Conservation (phyloP, 164 flowering plant species). For the Kingdonia uniflora region DNA sequence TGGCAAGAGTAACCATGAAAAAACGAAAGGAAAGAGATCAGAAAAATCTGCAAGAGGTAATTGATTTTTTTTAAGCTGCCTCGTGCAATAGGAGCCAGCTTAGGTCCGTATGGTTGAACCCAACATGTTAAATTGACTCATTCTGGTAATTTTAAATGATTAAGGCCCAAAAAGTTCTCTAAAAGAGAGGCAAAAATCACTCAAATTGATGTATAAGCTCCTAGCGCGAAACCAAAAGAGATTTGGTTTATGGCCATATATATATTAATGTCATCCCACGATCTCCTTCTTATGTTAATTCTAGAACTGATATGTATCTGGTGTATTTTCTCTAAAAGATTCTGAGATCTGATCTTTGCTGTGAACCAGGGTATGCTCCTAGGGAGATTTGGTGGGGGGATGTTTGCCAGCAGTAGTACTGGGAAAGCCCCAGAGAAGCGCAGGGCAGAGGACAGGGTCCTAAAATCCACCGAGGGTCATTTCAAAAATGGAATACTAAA, state of each 20-base stretch:
- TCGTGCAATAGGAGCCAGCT: background rate
- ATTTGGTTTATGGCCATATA: too few relatives aligned
- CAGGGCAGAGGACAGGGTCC: slow-evolving; percentile 44
- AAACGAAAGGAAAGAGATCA: slow-evolving; percentile 63
- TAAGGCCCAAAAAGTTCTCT: too few relatives aligned
- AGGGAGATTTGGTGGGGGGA: slow-evolving; percentile 40
- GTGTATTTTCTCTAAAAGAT: background rate
- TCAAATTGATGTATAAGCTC: too few relatives aligned
- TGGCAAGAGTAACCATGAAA: slow-evolving; percentile 62
- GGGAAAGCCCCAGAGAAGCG: slow-evolving; percentile 27
- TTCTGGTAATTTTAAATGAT: too few relatives aligned
- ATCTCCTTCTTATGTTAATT: background rate
- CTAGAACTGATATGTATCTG: background rate
- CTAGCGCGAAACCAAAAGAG: too few relatives aligned
- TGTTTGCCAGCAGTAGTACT: slow-evolving; percentile 12
- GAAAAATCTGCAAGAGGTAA: slow-evolving; percentile 60
- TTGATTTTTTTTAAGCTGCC: background rate
- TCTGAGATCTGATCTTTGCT: background rate
- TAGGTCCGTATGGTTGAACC: background rate
- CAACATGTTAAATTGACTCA: too few relatives aligned
- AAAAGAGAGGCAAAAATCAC: too few relatives aligned
- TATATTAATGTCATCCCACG: background rate
- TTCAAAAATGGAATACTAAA: slow-evolving; percentile 64
- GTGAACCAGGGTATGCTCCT: slow-evolving; percentile 31
- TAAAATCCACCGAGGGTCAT: slow-evolving; percentile 59